Evolutionary conservation across 495 filamentous ascomycete species (phyloP), one percentile per base, ranked within the genome.

Genomic region (Penicillium riverlandense): DNA sequence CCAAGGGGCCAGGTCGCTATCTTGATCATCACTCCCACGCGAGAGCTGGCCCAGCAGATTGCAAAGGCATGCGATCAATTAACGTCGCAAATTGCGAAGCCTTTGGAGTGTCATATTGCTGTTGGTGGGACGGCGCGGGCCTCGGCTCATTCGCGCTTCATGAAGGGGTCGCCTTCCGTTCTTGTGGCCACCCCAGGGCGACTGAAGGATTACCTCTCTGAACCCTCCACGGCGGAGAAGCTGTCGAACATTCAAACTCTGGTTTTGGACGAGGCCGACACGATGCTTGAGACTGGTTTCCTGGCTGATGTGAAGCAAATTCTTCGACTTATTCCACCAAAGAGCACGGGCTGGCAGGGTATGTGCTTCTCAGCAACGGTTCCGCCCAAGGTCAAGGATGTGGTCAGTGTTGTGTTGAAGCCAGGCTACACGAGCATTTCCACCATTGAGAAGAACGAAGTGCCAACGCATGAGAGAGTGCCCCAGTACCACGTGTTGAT

Each of bases 311-410:
- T 85, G 27, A 75, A 78, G 53, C 58, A 70, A n/a, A 82, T 84
- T 38, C 65, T 84, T 29, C 53, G 50, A 8, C 63, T 65, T 15
- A 71, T 85, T 16, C 81, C 82, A 1, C 58, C 75, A 12, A 84
- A 82, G 66, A 63, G 51, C 29, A 57, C 58, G 1, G 65, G 74
- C 29, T 77, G 82, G 70, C 81, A 85, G 57, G 77, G 79, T 38
- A 84, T 85, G 81, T 81, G 82, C 47, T 85, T 85, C 63, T 83
- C 80, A 1, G 82, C 82, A 35, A 85, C 82, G n/a, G 59, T 85
- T 30, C 78, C 80, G 9, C 64, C 70, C 6, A 77, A 82, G 49
- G 79, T 85, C 49, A 59, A 76, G 53, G 72, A 82, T 40, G 78
- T 83, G 7, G 70, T 83, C 37, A 71, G 67, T 32, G 56, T 79